Base-by-base conservation (phyloP, 1,284 basidiomycete genomes). In the Marasmius oreades region DNA sequence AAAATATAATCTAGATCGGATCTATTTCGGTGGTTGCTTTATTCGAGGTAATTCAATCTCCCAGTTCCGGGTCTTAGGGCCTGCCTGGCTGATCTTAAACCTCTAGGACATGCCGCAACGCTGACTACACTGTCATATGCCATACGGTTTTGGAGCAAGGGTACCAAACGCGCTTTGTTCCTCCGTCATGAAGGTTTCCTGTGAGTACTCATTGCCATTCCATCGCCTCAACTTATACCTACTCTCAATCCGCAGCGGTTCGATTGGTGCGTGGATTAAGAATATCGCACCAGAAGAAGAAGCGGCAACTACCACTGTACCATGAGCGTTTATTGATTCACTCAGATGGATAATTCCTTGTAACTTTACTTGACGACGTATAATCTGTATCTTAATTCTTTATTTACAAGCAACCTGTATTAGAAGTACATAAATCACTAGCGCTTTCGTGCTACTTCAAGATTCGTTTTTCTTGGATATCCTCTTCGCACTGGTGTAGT, bases 131-230 rank as follows among this genome's bases (percentile, higher is more conserved):
- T 99, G 39, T 98, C 95, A 23, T 99, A 99, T 74, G 97, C 97
- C 46, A 99, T 99, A 71, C 90, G 97, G 36, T 99, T 99, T 79
- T 99, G 97, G 97, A 96, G 93, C 68, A 96, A 97, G 73, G 97
- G 97, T 1, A 95, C 90, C 26, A 99, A 98, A 74, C 86, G 93
- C 34, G 97, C 97, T 44, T 82, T 97, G 64, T 99, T 99, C 79
- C 78, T 99, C 56, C 85, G 97, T 60, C 97, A 99, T 68, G 97
- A 99, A 77, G 97, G 97, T 3, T 99, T 98, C 78, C 74, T 99
- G 83, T 97, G 76, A 73, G 95, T 86, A 33, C 57, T 42, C 45
- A 54, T 47, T 39, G 34, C 18, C 42, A 23, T 61, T 47, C 51
- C 45, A 46, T 52, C 55, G 22, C 34, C 58, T 50, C 56, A 56